Conservation (phyloP, 2,329 filamentous ascomycete species). For the Trichoderma sp. region DNA sequence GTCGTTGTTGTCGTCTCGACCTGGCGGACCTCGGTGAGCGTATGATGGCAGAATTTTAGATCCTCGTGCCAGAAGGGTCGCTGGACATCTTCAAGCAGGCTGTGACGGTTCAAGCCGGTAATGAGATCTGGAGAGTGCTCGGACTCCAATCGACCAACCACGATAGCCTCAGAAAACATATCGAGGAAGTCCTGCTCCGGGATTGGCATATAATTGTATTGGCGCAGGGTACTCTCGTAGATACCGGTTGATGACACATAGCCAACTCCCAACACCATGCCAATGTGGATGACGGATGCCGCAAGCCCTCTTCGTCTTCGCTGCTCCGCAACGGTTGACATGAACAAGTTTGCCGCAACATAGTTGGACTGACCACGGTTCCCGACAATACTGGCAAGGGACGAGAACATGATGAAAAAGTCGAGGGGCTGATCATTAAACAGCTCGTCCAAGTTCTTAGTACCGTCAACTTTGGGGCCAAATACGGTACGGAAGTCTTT, state of each 20-base stretch:
- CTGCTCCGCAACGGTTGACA: conserved; percentile 40
- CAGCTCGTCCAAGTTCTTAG: conserved; percentile 34
- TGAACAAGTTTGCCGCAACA: conserved; percentile 45
- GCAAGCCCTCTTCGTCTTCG: conserved; percentile 37
- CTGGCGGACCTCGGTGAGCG: not conserved
- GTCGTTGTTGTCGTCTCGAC: not conserved
- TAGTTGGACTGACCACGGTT: conserved; percentile 47
- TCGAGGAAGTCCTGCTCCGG: conserved; percentile 29
- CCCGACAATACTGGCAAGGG: conserved; percentile 31
- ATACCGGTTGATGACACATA: conserved; percentile 34
- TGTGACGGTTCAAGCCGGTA: not conserved
- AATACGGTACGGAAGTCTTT: conserved; percentile 33
- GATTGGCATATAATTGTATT: conserved; percentile 29
- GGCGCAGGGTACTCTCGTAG: conserved; percentile 8
- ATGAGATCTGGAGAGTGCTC: not conserved
- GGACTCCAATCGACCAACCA: not conserved
- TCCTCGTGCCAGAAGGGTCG: not conserved
- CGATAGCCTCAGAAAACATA: conserved; percentile 24
- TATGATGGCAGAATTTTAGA: not conserved
- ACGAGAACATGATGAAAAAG: conserved; percentile 40
- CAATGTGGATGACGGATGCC: conserved; percentile 43
- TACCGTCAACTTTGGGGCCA: conserved; percentile 43
- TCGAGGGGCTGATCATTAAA: conserved; percentile 35
- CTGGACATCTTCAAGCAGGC: not conserved
- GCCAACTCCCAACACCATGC: conserved; percentile 43